Evolutionary conservation across 495 filamentous ascomycete species (phyloP), one percentile per base, ranked within the genome.

Genomic region (Penicillium roqueforti): DNA sequence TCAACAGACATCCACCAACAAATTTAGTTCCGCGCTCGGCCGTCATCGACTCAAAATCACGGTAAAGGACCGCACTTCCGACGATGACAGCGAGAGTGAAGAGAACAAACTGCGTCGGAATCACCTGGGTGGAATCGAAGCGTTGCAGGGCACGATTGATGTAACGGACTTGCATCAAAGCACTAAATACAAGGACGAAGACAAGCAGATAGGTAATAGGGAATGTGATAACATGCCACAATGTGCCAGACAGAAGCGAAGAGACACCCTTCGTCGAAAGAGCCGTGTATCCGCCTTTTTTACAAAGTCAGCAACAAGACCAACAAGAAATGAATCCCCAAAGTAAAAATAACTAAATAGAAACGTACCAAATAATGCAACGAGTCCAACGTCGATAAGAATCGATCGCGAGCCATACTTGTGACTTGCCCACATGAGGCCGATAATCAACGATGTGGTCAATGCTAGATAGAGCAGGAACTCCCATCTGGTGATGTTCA

Each of bases 121-220:
- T 97, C 55, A 98, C 93, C 61, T 96, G 90, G 0, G 93, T 98
- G 0, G 92, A 92, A 68, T 96, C 90, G 73, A 98, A 98, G 48
- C 89, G 85, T 65, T 95, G 91, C 18, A 98, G 76, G 1, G 93
- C 92, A 44, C 91, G 90, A 73, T 98, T 98, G 56, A 98, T 79
- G 67, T 97, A 98, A 56, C 87, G 89, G 57, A 98, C 90, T 70
- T 98, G 93, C 82, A 97, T 87, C 49, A 97, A 72, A 18, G 93
- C 93, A 7, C 92, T 96, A 26, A 71, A 83, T 6, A 92, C 73
- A 14, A 98, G 80, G 39, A 97, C 70, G 39, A 85, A 79, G 2
- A 88, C 70, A 11, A 97, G 80, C 1, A 86, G 81, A 63, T 97
- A 98, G 29, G 91, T 91, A 57, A 98, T 84, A 5, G 91, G 92